Conservation (phyloP, 129 eudicot genomes). For the Chrysanthemum seticuspe region DNA sequence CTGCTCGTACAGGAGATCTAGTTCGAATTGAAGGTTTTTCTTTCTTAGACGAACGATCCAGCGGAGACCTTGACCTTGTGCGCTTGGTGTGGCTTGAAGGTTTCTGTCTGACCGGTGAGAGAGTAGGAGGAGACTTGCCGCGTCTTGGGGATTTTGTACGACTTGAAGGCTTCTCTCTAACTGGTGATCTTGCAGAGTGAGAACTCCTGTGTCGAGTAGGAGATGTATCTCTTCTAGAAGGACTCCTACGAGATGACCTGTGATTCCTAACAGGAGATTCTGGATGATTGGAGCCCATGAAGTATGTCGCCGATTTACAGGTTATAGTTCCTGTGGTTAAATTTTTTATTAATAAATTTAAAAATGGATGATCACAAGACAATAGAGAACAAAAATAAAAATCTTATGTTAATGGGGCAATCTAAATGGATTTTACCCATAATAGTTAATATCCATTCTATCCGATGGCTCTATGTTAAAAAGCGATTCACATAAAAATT, state of each 20-base stretch:
- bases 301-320: conserved; percentile 10
- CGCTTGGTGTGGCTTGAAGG: conserved; percentile 37
- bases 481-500: background rate
- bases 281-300: conserved; percentile 45
- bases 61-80: conserved; percentile 47
- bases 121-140: conserved; percentile 46
- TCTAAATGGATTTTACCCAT: background rate
- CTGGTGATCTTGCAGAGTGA: conserved; percentile 43
- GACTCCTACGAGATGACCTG: conserved; percentile 65
- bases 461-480: too few relatives aligned
- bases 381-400: background rate
- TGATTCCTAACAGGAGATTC: conserved; percentile 60
- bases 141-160: conserved; percentile 64
- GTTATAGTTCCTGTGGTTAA: conserved; percentile 25
- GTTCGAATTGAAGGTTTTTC: conserved; percentile 42
- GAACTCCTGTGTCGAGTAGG: conserved; percentile 69
- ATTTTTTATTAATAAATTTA: background rate
- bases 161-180: conserved; percentile 43
- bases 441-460: too few relatives aligned
- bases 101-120: conserved; percentile 53
- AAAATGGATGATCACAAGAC: background rate
- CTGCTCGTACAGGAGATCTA: conserved; percentile 12
- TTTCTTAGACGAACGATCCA: conserved; percentile 38
- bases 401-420: background rate
- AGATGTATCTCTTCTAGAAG: conserved; percentile 66